phyloP scores from a whole-genome alignment of 208 protist species.

The Leishmania lainsoni region DNA sequence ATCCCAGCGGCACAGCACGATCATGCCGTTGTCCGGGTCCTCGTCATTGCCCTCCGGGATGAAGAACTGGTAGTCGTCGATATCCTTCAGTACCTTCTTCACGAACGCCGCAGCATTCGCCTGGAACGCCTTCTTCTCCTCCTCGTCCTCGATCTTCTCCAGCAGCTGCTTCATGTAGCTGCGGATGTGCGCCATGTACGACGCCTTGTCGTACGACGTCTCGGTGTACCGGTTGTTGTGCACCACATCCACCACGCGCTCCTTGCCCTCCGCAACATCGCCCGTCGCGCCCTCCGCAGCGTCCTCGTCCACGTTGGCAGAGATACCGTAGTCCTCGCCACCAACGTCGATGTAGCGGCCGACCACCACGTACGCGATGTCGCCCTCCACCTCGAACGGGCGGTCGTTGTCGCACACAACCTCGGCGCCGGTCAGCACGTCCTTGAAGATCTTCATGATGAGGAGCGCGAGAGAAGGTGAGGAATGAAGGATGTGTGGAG shows the following conservation, averaged over 20 bases:
- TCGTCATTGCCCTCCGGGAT: conserved; percentile 91
- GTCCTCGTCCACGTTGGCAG: conserved; percentile 91
- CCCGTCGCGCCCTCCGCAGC: conserved; percentile 83
- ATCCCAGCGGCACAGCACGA: conserved; percentile 90
- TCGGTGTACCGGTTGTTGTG: conserved; percentile 92
- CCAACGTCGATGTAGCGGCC: conserved; percentile 89
- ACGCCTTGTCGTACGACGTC: conserved; percentile 93
- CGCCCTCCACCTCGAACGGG: conserved; percentile 73
- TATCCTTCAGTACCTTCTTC: conserved; percentile 92
- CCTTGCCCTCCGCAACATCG: conserved; percentile 78
- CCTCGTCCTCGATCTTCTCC: conserved; percentile 79
- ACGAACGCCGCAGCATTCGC: conserved; percentile 83
- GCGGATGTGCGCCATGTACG: conserved; percentile 93
- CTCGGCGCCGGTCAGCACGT: conserved; percentile 88
- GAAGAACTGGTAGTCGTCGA: conserved; percentile 94
- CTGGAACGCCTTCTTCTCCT: conserved; percentile 91
- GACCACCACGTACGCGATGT: conserved; percentile 82
- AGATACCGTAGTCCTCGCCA: conserved; percentile 92
- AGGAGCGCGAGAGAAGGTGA: neutral
- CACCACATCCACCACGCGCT: conserved; percentile 88
- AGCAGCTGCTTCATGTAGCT: conserved; percentile 91
- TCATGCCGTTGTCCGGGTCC: conserved; percentile 90
- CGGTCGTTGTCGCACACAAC: conserved; percentile 92
- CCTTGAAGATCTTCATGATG: conserved; percentile 90
- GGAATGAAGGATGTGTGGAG: neutral